phyloP scores from a whole-genome alignment of 352 stramenopile genomes.

The Globisporangium cylindrosporum region DNA sequence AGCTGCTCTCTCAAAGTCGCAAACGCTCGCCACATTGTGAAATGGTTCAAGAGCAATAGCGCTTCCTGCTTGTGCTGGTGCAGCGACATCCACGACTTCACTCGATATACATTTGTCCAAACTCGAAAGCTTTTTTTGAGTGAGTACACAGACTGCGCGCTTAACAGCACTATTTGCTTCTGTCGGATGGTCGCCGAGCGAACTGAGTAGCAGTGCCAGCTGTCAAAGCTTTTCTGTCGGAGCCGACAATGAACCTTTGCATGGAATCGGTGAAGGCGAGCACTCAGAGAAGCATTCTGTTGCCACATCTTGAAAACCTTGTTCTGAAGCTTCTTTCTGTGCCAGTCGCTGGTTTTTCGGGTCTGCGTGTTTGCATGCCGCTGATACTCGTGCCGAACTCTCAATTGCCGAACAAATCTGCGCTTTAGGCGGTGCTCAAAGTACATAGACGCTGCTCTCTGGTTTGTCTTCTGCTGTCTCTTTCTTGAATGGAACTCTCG shows the following conservation, averaged over 20 bases:
- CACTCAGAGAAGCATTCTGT: background rate
- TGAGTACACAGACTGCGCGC: background rate
- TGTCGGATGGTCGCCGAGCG: background rate
- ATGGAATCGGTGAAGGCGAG: background rate
- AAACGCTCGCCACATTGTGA: slow-evolving; percentile 8
- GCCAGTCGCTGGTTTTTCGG: background rate
- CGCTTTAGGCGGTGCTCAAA: slow-evolving; percentile 4
- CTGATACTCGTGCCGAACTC: background rate
- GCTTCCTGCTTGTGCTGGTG: background rate
- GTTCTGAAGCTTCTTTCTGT: background rate
- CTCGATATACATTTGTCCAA: slow-evolving; percentile 8
- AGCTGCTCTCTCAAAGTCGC: background rate
- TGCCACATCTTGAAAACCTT: background rate
- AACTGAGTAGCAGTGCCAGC: background rate
- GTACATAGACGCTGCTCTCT: background rate
- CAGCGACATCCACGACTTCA: slow-evolving; percentile 9
- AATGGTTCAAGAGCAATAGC: background rate
- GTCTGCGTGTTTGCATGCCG: background rate
- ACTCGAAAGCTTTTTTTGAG: slow-evolving; percentile 1
- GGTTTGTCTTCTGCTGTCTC: background rate
- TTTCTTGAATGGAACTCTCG: slow-evolving; percentile 1
- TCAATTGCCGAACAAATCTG: slow-evolving; percentile 1
- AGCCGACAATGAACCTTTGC: background rate
- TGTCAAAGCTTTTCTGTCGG: background rate
- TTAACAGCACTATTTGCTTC: background rate